Base-by-base conservation (phyloP, 371 early-diverging fungal genomes). In the Mortierella sp. region DNA sequence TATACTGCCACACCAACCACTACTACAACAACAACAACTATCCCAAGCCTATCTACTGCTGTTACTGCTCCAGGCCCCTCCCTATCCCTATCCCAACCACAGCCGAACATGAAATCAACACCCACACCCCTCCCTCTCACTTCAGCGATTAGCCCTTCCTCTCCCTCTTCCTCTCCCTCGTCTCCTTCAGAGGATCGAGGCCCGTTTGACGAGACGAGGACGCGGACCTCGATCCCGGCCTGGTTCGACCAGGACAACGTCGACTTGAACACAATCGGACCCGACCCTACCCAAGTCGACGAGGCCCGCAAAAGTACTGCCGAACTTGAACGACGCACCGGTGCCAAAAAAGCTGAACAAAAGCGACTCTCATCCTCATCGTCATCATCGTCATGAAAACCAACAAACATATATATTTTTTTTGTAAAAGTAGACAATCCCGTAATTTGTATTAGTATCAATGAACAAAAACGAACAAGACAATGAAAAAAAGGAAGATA, bases 181-280 rank as follows among this genome's bases (percentile, higher is more conserved):
- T 52, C 6, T 50, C 22, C 16, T 14, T 19, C 45, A 14, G 31
- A 58, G 13, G 31, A 16, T 1, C 29, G 14, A 4, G 58, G 58
- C 9, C 58, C 19, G 19, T 34, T 58, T 34, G 58, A 34, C 58
- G 37, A 58, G 31, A 31, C 34, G 19, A 58, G 16, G 37, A 34
- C 58, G 14, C 34, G 9, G 14, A 58, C 16, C 34, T 19, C 58
- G 37, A 58, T 55, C 0, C 0, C 14, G 9, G 19, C 58, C 2
- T 58, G 58, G 58, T 19, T 58, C 37, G 16, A 34, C 2, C 16
- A 31, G 7, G n/a, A n/a, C n/a, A 22, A 53, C 13, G 73, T 65
- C 2, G 55, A 72, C 43, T 19, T 72, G 31, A 65, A 65, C 53
- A 31, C 53, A 11, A 22, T 58, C 26, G 66, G 44, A 29, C 66